Evolutionary conservation across 208 protist species (phyloP).

Genomic region (Leishmania tropica): DNA sequence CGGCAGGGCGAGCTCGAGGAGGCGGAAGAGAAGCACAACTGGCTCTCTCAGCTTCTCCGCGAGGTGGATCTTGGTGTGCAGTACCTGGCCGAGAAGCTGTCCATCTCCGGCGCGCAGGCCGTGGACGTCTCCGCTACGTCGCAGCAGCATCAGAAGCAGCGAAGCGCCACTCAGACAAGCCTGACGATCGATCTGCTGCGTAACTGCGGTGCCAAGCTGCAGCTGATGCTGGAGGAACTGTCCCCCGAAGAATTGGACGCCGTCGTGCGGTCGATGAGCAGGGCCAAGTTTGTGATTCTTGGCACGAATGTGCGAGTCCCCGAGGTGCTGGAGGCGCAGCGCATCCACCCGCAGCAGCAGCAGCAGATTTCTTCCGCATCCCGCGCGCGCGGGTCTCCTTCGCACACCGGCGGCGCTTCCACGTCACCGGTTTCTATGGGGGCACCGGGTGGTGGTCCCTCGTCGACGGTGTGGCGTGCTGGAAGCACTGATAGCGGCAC

Average conservation of each 20-base stretch:
- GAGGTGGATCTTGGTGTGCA: slow-evolving; percentile 90
- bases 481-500: slow-evolving; percentile 1
- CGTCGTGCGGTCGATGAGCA: slow-evolving; percentile 33
- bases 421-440: not conserved
- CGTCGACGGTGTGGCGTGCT: not conserved
- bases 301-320: slow-evolving; percentile 58
- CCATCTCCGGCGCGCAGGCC: slow-evolving; percentile 11
- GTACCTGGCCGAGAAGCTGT: slow-evolving; percentile 89
- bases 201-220: slow-evolving; percentile 57
- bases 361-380: slow-evolving; percentile 13
- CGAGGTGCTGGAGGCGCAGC: slow-evolving; percentile 37
- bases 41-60: slow-evolving; percentile 71
- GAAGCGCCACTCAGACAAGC: slow-evolving; percentile 12
- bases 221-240: slow-evolving; percentile 69
- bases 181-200: slow-evolving; percentile 54
- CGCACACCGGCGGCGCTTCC: not conserved
- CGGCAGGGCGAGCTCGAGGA: slow-evolving; percentile 61
- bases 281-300: slow-evolving; percentile 37
- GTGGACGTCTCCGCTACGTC: not conserved
- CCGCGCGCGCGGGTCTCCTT: slow-evolving; percentile 6
- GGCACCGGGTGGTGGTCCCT: not conserved
- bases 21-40: slow-evolving; percentile 63
- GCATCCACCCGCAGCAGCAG: not conserved
- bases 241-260: slow-evolving; percentile 47
- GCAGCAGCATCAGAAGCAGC: slow-evolving; percentile 14